Evolutionary conservation across 169 alveolate genomes (phyloP).

Genomic region (Theileria orientalis): DNA sequence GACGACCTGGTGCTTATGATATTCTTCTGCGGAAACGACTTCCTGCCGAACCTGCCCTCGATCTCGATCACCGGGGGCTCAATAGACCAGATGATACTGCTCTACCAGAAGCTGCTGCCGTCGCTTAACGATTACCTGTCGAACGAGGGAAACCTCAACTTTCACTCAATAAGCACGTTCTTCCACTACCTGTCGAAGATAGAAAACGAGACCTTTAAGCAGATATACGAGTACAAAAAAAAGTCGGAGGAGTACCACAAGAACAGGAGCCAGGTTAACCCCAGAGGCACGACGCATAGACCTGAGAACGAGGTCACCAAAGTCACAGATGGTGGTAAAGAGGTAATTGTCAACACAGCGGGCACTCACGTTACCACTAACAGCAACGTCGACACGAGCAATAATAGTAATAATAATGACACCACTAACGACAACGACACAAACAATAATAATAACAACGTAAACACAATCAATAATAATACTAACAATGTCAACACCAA

Average conservation of each 20-base stretch:
- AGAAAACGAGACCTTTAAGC: slow-evolving; percentile 83
- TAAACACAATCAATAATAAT: no score
- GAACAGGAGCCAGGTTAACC: slow-evolving; percentile 22
- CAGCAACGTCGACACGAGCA: no score
- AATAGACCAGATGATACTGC: slow-evolving; percentile 91
- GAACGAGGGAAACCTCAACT: slow-evolving; percentile 83
- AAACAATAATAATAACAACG: neutral
- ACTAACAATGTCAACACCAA: no score
- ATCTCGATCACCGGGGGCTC: slow-evolving; percentile 94
- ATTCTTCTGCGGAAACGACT: slow-evolving; percentile 97
- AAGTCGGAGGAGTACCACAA: slow-evolving; percentile 70
- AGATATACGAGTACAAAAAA: slow-evolving; percentile 81
- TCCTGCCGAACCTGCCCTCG: slow-evolving; percentile 94
- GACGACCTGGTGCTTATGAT: slow-evolving; percentile 96
- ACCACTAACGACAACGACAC: no score
- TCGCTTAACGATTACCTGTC: slow-evolving; percentile 87
- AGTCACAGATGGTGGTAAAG: neutral
- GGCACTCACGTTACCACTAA: no score
- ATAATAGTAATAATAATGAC: neutral
- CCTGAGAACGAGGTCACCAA: slow-evolving; percentile 13
- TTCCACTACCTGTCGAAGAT: slow-evolving; percentile 79
- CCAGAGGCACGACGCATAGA: slow-evolving; percentile 15
- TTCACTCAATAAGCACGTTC: slow-evolving; percentile 72
- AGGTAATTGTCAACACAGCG: no score
- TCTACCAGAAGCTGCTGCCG: slow-evolving; percentile 89